Evolutionary conservation across 257 asterid genomes (phyloP), one percentile per base, ranked within the genome.

Genomic region (Parsonsia alboflavescens): DNA sequence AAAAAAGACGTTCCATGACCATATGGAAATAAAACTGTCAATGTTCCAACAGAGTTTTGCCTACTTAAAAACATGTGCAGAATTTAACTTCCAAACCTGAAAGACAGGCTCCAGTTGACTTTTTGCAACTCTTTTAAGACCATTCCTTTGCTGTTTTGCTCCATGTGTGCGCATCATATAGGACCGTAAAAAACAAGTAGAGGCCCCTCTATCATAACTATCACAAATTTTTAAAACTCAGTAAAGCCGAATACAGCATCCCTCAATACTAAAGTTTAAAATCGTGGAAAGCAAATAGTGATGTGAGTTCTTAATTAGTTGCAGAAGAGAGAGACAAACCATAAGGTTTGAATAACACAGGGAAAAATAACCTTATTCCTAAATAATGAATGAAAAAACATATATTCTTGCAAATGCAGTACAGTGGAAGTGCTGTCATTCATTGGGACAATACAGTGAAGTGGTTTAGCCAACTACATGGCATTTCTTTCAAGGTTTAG

Each of bases 81-180:
- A 68, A 49, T 53, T 19, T 30, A 71, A 63, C 58, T 39, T 45
- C 54, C 77, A 81, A 68, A 95, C 99, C 98, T 90, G 84, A 74
- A 86, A 92, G 66, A 92, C 80, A 68, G 91, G 94, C 68, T 84
- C 89, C 73, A 95, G 82, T 78, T 92, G 96, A 80, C 76, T 79
- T 80, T 72, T 95, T 22, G 94, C 88, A 77, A 85, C 77, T 84
- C 91, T 88, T 86, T 85, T 95, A 73, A 95, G 58, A 65, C 88
- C 96, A 76, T 90, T 97, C 5, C 96, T 83, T 74, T 90, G 99
- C 78, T 89, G 97, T 85, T 80, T 95, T 78, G 98, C 96, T 79
- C 98, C 96, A 85, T 95, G 99, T 3, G 97, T 95, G 66, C 99
- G 96, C 99, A 95, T 95, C 46, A 95, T 76, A 81, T 90, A 92